Evolutionary conservation across 2,329 filamentous ascomycete species (phyloP).

Genomic region (Alternaria atra): DNA sequence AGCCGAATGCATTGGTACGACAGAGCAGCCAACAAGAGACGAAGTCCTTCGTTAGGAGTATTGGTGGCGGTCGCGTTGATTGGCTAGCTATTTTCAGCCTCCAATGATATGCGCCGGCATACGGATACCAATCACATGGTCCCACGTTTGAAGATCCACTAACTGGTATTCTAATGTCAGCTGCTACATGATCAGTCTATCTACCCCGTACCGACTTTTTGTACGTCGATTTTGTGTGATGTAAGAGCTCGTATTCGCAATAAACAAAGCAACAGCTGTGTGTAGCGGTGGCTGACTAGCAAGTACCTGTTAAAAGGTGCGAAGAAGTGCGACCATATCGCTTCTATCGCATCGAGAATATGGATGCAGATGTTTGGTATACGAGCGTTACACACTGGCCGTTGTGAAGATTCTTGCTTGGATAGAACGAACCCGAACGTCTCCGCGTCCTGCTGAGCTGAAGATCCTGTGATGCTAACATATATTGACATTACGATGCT

Average conservation of each 20-base stretch:
- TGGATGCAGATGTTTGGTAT: not conserved
- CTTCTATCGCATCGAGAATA: not conserved
- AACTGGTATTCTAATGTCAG: not conserved
- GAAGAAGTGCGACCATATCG: not conserved
- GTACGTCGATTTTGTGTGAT: not conserved
- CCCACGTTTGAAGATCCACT: not conserved
- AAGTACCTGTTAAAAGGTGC: not conserved
- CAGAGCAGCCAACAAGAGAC: conserved; percentile 1
- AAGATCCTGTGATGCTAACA: not conserved
- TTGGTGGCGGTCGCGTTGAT: conserved; percentile 19
- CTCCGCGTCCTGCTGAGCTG: not conserved
- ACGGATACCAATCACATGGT: conserved; percentile 17
- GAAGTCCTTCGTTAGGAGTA: conserved; percentile 17
- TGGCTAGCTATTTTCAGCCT: conserved; percentile 26
- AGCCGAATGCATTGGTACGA: not conserved
- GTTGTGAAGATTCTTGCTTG: not conserved
- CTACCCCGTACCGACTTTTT: not conserved
- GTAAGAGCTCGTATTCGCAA: not conserved
- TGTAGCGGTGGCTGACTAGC: not conserved
- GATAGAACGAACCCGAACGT: not conserved
- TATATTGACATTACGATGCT: not conserved
- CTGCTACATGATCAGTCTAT: not conserved
- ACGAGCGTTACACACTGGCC: not conserved
- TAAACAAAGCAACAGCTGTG: not conserved
- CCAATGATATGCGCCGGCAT: conserved; percentile 17